Evolutionary conservation across 1,284 basidiomycete genomes (phyloP).

Genomic region (Sutorius eximius): DNA sequence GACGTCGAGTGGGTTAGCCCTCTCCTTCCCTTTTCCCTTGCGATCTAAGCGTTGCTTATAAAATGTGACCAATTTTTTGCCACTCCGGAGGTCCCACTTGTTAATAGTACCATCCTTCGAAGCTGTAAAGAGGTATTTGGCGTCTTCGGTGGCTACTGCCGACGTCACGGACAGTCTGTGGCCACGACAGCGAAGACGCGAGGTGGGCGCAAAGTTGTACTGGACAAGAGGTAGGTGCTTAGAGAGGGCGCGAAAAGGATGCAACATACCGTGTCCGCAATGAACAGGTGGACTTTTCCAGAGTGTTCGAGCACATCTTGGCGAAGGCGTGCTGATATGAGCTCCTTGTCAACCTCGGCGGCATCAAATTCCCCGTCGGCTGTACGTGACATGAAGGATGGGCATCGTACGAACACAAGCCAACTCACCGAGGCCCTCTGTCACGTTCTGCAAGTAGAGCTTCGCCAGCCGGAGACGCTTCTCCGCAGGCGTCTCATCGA

Average conservation of each 20-base stretch:
- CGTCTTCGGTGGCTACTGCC: conserved; percentile 70
- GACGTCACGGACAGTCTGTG: conserved; percentile 78
- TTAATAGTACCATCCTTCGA: conserved; percentile 86
- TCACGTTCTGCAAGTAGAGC: conserved; percentile 86
- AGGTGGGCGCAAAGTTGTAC: conserved; percentile 42
- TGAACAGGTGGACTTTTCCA: conserved; percentile 81
- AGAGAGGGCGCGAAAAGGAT: neutral
- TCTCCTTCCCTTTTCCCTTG: conserved; percentile 48
- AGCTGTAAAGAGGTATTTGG: conserved; percentile 72
- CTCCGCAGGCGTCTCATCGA: conserved; percentile 91
- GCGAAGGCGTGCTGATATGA: conserved; percentile 87
- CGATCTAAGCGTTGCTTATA: conserved; percentile 53
- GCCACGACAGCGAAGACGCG: conserved; percentile 61
- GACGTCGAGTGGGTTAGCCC: conserved; percentile 40
- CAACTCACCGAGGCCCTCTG: conserved; percentile 69
- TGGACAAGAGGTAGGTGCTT: conserved; percentile 29
- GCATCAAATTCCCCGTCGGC: conserved; percentile 90
- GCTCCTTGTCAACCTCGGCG: conserved; percentile 88
- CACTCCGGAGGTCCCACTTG: conserved; percentile 74
- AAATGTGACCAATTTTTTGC: conserved; percentile 56
- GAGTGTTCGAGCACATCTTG: conserved; percentile 86
- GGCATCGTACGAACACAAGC: neutral
- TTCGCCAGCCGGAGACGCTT: conserved; percentile 90
- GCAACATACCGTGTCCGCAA: conserved; percentile 64
- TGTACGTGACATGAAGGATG: conserved; percentile 26